Conservation (phyloP, 805 yeast species). For the Kodamaea leandrae region DNA sequence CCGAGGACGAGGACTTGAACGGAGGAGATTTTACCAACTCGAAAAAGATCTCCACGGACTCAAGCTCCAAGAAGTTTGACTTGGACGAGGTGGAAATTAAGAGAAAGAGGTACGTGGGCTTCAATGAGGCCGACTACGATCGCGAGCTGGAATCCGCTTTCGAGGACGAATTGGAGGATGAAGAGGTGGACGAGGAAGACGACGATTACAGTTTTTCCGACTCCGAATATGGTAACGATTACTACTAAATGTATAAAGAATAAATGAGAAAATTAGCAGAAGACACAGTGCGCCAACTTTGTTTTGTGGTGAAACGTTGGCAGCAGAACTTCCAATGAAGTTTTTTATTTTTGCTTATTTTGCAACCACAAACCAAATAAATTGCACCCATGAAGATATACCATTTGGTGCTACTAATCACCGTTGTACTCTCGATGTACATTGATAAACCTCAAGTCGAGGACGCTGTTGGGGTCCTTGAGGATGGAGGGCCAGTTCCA, state of each 20-base stretch:
- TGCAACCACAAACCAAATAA: neutral
- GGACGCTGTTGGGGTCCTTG: too few species aligned
- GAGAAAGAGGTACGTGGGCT: constrained; percentile 41
- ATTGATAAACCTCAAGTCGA: too few species aligned
- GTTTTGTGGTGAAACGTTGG: too few species aligned
- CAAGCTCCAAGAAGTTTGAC: constrained; percentile 27
- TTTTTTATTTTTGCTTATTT: neutral
- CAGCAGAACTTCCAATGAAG: too few species aligned
- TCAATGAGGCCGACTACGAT: constrained; percentile 47
- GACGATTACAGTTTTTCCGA: constrained; percentile 21
- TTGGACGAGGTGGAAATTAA: constrained; percentile 44
- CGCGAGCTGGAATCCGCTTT: constrained; percentile 35
- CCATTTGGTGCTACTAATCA: neutral
- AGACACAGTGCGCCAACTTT: too few species aligned
- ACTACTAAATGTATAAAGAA: constrained; percentile 24
- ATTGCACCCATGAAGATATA: constrained; percentile 1
- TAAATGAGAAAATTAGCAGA: too few species aligned
- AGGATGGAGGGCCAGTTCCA: neutral
- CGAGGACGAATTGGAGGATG: constrained; percentile 18
- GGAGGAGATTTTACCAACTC: constrained; percentile 16
- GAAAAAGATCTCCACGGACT: constrained; percentile 10
- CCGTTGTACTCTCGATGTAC: neutral
- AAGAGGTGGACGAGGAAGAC: constrained; percentile 10
- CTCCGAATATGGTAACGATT: constrained; percentile 41
- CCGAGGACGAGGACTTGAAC: constrained; percentile 26